phyloP scores from a whole-genome alignment of 164 flowering plant species.

The Euptelea pleiosperma region DNA sequence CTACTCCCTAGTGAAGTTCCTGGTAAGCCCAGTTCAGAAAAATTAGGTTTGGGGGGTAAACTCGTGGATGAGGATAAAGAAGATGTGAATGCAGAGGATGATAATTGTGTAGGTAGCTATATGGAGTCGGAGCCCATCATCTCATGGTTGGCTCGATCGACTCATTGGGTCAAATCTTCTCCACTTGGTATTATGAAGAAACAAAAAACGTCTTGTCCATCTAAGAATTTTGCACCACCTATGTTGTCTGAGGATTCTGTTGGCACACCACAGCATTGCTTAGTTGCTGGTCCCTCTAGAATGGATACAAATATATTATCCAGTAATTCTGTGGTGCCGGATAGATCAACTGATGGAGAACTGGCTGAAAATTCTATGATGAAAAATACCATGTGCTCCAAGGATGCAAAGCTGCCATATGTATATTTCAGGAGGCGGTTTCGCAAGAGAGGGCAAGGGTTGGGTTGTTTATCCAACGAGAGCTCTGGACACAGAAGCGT shows the following conservation, averaged over 20 bases:
- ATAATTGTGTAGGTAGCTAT: conserved; percentile 32
- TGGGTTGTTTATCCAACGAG: conserved; percentile 13
- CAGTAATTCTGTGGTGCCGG: conserved; percentile 16
- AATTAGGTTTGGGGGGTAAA: conserved; percentile 20
- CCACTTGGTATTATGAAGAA: conserved; percentile 40
- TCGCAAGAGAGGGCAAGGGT: conserved; percentile 29
- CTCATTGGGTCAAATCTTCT: conserved; percentile 48
- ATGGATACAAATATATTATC: conserved; percentile 16
- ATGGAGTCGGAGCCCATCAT: conserved; percentile 87
- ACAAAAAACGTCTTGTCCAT: conserved; percentile 27
- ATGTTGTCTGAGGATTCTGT: conserved; percentile 26
- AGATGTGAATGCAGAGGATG: conserved; percentile 27
- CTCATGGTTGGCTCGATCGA: conserved; percentile 79
- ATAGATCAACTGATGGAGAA: conserved; percentile 18
- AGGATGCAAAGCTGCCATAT: conserved; percentile 36
- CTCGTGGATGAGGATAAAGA: conserved; percentile 23
- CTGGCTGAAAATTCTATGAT: conserved; percentile 22
- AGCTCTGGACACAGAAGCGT: conserved; percentile 17
- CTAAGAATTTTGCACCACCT: conserved; percentile 7
- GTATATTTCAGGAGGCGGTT: conserved; percentile 76
- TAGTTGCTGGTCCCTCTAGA: conserved; percentile 19
- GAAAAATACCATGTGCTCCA: conserved; percentile 17
- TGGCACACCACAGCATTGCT: conserved; percentile 12
- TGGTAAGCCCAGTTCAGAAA: conserved; percentile 32
- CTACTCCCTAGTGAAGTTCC: conserved; percentile 79